Evolutionary conservation across 73 alveolate genomes (phyloP).

Genomic region (Paramecium octaurelia): DNA sequence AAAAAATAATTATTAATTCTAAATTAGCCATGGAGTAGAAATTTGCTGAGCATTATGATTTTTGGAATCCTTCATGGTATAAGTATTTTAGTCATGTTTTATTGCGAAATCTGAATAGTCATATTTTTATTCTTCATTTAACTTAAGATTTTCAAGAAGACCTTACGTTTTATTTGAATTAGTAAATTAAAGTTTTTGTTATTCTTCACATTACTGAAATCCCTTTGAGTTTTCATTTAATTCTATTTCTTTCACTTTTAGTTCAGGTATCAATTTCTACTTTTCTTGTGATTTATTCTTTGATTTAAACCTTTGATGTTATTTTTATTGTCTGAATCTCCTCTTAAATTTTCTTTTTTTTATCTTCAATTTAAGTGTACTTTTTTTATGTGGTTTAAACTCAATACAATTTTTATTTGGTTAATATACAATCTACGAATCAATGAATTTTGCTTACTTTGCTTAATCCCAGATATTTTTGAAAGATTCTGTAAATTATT

Average conservation of each 20-base stretch:
- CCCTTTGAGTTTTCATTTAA: background rate
- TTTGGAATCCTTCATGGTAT: background rate
- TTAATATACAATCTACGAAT: background rate
- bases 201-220: background rate
- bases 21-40: background rate
- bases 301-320: background rate
- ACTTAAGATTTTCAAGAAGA: background rate
- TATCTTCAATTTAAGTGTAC: background rate
- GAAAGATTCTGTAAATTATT: background rate
- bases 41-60: too few species aligned
- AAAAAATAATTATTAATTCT: too few species aligned
- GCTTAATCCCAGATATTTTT: background rate
- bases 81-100: background rate
- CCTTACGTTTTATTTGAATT: background rate
- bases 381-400: background rate
- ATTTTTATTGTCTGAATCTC: background rate
- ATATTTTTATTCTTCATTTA: background rate
- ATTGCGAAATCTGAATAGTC: background rate
- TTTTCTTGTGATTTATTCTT: background rate
- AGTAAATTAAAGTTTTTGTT: background rate
- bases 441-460: background rate
- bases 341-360: background rate
- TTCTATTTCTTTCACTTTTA: background rate
- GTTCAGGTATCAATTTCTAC: background rate
- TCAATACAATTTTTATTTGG: background rate